Evolutionary conservation across 148 eudicot genomes (phyloP), one percentile per base, ranked within the genome.

Genomic region (Rhododendron simsii): DNA sequence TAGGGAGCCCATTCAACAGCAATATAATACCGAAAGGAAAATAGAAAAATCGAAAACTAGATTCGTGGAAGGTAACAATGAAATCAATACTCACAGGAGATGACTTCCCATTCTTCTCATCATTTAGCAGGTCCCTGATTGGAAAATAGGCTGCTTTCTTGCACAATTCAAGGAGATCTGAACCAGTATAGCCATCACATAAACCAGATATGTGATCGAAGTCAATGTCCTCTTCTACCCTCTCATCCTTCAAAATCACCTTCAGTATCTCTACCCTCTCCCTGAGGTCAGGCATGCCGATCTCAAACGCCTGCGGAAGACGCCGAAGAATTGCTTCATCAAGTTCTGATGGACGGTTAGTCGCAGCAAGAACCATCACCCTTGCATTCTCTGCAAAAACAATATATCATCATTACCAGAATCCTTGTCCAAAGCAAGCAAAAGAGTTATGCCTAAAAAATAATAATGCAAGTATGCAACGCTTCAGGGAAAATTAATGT

Each of bases 301-400:
- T 95, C 94, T 97, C 99, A 89, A 97, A 97, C 21, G 98, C 92
- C 89, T 95, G 99, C 88, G 99, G 92, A 86, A 97, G 92, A 81
- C 99, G 98, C 44, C 99, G 91, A 35, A 97, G 96, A 86, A 97
- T 95, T 57, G 99, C 99, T 88, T 97, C 98, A 87, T 97, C 99
- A 84, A 97, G 98, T 85, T 97, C 98, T 59, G 96, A 93, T 76
- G 99, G 99, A 39, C 99, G 98, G 87, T 97, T 97, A 82, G 98
- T 97, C 21, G 99, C 99, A 88, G 96, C 98, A 87, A 97, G 98
- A 80, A 97, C 99, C 98, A 95, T 97, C 86, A 97, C 99, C 82
- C 98, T 91, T 39, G 98, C 98, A 91, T 94, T 90, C 79, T 94
- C 99, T 94, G 85, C 90, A 89, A 2, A 16, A 87, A 48, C 39